Evolutionary conservation across 768 basidiomycete species (phyloP), one percentile per base, ranked within the genome.

Genomic region (Brasilioporus rufonigricans): DNA sequence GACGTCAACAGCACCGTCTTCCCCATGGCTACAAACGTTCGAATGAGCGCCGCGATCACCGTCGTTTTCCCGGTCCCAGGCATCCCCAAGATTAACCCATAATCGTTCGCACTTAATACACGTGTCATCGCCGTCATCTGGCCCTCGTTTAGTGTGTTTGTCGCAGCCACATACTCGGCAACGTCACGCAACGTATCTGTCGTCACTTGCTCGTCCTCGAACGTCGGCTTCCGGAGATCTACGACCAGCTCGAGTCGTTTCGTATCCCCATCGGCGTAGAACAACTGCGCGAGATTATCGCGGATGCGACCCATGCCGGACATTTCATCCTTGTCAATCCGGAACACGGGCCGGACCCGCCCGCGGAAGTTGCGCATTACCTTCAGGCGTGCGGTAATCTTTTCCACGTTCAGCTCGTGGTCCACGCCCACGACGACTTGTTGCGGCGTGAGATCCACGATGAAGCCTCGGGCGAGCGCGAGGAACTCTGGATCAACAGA

Each of bases 21-120:
- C 8, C 92, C 91, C 72, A 84, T 76, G 36, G 71, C 79, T 2
- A 94, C 92, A 14, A 98, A 73, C 45, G 80, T 80, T 62, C 83
- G 80, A 65, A 98, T 94, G 45, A 97, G 80, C 31, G 91, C 86
- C 1, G 91, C 92, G 57, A 97, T 89, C 5, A 97, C 89, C 1
- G 93, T 96, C 40, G 96, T 97, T 73, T 99, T 99, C 9, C 97
- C 96, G 5, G 96, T 98, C 1, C 97, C 97, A 9, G 97, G 97
- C 97, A 98, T 98, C 16, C 97, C 97, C 8, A 98, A 77, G 26
- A 99, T 82, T 53, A 98, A 73, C 1, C 95, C 88, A 66, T 98
- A 99, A 69, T 99, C 94, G 53, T 82, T 75, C 2, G 97, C 93
- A 7, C 78, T 73, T 24, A 98, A 67, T 3, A 88, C 91, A 62